Evolutionary conservation across 1,284 basidiomycete species (phyloP).

Genomic region (Puccinia triticina): DNA sequence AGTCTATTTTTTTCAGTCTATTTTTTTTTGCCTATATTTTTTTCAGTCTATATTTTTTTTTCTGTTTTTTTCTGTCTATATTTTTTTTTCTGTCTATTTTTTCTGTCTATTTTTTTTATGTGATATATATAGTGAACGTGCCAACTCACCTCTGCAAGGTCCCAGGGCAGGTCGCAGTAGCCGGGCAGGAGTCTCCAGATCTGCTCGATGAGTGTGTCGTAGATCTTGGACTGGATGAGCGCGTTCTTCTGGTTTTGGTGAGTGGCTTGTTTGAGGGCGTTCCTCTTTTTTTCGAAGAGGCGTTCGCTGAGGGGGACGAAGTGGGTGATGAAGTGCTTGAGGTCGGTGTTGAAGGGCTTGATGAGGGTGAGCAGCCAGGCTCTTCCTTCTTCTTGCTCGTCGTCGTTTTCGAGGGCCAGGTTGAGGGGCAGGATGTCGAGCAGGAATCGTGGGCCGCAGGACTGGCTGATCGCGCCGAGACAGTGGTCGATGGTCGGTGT

Average conservation of each 20-base stretch:
- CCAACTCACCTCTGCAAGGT: no score
- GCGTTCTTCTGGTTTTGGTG: slow-evolving; percentile 46
- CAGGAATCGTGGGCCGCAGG: slow-evolving; percentile 81
- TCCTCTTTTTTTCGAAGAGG: slow-evolving; percentile 70
- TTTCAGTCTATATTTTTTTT: no score
- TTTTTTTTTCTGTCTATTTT: no score
- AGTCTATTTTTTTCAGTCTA: no score
- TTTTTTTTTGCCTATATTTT: no score
- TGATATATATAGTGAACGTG: no score
- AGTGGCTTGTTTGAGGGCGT: slow-evolving; percentile 74
- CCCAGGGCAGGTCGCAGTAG: slow-evolving; percentile 77
- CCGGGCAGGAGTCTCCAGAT: slow-evolving; percentile 75
- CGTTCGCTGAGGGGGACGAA: slow-evolving; percentile 92
- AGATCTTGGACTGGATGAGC: slow-evolving; percentile 82
- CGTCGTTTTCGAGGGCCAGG: slow-evolving; percentile 65
- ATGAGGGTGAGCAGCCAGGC: slow-evolving; percentile 76
- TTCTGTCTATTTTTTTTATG: neutral
- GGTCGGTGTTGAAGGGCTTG: slow-evolving; percentile 74
- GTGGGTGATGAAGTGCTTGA: slow-evolving; percentile 82
- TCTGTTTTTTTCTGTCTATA: no score
- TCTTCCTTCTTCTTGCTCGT: slow-evolving; percentile 61
- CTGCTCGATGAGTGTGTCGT: slow-evolving; percentile 87
- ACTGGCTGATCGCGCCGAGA: slow-evolving; percentile 70
- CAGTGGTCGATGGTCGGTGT: slow-evolving; percentile 80
- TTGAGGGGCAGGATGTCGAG: slow-evolving; percentile 80